Conservation (phyloP, 345 rosid genomes). For the Brassica carinata region DNA sequence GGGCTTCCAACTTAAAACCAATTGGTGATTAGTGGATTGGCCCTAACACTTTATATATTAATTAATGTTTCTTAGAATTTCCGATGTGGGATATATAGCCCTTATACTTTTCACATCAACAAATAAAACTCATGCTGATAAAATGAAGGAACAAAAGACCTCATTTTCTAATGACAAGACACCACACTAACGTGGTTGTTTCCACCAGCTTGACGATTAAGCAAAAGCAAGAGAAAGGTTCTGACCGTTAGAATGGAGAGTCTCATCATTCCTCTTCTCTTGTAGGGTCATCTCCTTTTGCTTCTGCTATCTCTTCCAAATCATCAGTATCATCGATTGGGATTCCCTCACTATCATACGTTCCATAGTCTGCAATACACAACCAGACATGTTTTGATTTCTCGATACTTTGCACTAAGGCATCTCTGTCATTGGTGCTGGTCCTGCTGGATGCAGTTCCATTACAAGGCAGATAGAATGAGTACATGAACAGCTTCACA, state of each 20-base stretch:
- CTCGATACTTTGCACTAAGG: neutral
- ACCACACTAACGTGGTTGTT: constrained; percentile 1
- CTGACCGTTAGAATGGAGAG: neutral
- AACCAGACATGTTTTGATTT: constrained; percentile 6
- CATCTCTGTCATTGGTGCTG: neutral
- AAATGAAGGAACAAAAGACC: neutral
- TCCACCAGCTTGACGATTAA: neutral
- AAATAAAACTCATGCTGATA: too few relatives aligned
- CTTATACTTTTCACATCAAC: too few relatives aligned
- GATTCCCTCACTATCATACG: constrained; percentile 61
- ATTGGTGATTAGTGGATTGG: too few relatives aligned
- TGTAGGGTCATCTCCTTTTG: constrained; percentile 30
- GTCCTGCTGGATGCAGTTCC: neutral
- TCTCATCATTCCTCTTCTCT: constrained; percentile 29
- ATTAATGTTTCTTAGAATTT: too few relatives aligned
- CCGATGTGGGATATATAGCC: too few relatives aligned
- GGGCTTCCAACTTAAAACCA: too few relatives aligned
- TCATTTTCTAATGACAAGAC: neutral
- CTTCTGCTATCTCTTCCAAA: constrained; percentile 54
- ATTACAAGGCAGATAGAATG: neutral
- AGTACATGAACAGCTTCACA: neutral
- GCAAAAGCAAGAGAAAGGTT: constrained; percentile 4
- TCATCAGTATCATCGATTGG: constrained; percentile 80
- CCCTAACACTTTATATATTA: too few relatives aligned
- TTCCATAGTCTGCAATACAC: constrained; percentile 42